Conservation (phyloP, 2,329 filamentous ascomycete species). For the Periconia digitata region DNA sequence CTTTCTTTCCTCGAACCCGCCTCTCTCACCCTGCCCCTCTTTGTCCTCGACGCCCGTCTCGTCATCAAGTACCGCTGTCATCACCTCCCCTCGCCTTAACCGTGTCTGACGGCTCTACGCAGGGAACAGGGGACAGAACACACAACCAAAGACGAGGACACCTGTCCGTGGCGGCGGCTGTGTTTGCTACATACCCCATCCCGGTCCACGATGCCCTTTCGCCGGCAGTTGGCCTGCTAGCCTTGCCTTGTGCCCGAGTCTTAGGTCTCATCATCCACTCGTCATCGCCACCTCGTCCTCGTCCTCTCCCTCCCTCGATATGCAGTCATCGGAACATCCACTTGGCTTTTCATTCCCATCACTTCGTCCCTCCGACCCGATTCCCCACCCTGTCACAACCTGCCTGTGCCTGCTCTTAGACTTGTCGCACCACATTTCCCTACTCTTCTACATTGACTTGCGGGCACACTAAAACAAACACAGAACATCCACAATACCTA, state of each 20-base stretch:
- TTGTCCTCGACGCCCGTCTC: too few relatives aligned
- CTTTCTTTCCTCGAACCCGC: too few relatives aligned
- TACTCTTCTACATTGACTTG: conserved; percentile 4
- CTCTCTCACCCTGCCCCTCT: too few relatives aligned
- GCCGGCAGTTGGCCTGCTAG: too few relatives aligned
- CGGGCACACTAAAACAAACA: too few relatives aligned
- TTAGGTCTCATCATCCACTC: background rate
- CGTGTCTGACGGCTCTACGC: background rate
- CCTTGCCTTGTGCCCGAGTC: background rate
- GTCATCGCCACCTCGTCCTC: background rate
- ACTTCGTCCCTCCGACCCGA: background rate
- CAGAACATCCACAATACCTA: too few relatives aligned
- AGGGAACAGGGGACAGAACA: background rate
- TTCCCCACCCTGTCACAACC: background rate
- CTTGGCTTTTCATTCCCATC: background rate
- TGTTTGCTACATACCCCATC: too few relatives aligned
- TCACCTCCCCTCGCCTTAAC: background rate
- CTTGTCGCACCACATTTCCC: conserved; percentile 6
- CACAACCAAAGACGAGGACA: background rate
- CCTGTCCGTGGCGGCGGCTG: background rate
- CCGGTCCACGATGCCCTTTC: too few relatives aligned
- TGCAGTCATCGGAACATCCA: background rate
- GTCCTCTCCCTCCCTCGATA: conserved; percentile 1
- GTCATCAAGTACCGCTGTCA: too few relatives aligned
- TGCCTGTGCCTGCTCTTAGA: background rate